Evolutionary conservation across 2,329 filamentous ascomycete genomes (phyloP), one percentile per base, ranked within the genome.

Genomic region (Talaromyces sp.): DNA sequence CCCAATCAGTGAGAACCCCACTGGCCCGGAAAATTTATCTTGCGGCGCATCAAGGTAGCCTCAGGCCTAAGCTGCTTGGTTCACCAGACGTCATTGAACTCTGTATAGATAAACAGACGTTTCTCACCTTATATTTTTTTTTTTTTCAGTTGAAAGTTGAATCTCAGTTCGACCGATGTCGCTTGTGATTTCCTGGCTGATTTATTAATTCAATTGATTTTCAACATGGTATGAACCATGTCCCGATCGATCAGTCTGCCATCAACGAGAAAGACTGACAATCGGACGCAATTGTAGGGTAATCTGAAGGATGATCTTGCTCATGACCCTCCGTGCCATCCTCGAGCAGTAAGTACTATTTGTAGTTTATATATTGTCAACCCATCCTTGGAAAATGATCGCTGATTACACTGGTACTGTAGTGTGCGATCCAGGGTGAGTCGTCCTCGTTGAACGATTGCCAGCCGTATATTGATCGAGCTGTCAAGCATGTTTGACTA

Each of bases 351-450:
- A 80, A 77, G 89, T 84, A 54, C 52, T 45, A 5, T 2, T 3
- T 62, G 57, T 27, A 41, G 22, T 27, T 5, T 31, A 7, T 7
- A 8, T 13, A 8, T 47, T 57, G 14, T 7, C 48, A 4, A n/a
- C 5, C 27, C 27, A 31, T 31, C 27, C 27, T 31, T 6, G 8
- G 47, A 22, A 16, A 50, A 52, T 31, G 48, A 16, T n/a, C 16
- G 27, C 52, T 56, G 39, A 56, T 19, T 6, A 16, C 52, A 22
- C n/a, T 13, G 5, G 1, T 47, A 9, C n/a, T 35, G 2, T 67
- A 93, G 90, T 97, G 93, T 79, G 92, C 91, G 9, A 97, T 97
- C 67, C 93, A 97, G 86, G 86, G 93, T 95, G 78, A 73, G 74
- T 60, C 6, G 13, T 22, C 27, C 3, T 33, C n/a, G 8, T 31